Evolutionary conservation across 2,329 filamentous ascomycete genomes (phyloP), one percentile per base, ranked within the genome.

Genomic region (Colletotrichum spaethianum): DNA sequence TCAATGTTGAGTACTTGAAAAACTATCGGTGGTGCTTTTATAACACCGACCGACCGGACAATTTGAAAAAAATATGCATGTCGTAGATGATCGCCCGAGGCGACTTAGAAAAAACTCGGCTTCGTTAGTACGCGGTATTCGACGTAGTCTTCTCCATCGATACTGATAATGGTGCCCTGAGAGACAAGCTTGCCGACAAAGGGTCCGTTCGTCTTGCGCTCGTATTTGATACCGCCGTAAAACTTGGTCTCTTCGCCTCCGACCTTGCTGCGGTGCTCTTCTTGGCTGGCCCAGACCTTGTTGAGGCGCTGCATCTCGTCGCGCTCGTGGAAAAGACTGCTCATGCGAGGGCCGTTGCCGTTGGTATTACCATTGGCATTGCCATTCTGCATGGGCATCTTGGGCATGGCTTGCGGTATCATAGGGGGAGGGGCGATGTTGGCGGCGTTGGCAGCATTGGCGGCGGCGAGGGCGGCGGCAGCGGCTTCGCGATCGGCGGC

Each of bases 131-230:
- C 89, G 2, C 90, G 86, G 74, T 92, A 92, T 78, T 92, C 90
- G 42, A 92, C 89, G 72, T 90, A 92, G 74, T 92, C 90, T 77
- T 92, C 90, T 28, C 90, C 90, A 71, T 92, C 89, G 71, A 92
- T 92, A 59, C 83, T 91, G 75, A 92, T 86, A 28, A 92, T 89
- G 12, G 86, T 87, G 6, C 90, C 88, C 72, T 89, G 86, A 57
- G 88, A 90, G 38, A 91, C 89, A n/a, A 92, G 85, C 77, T 91
- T 91, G 31, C 90, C 90, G 73, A 86, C 83, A 71, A 92, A 91
- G 0, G 89, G 89, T 0, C 90, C 90, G 4, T 81, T 90, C 40
- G 85, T 79, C 80, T 91, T 91, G 65, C 89, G 86, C 79, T 91
- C 89, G 74, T 92, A 92, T 78, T 89, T 91, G 77, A 91, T 81